Conservation (phyloP, 2,329 filamentous ascomycete species). For the Ascochyta clinopodiicola region DNA sequence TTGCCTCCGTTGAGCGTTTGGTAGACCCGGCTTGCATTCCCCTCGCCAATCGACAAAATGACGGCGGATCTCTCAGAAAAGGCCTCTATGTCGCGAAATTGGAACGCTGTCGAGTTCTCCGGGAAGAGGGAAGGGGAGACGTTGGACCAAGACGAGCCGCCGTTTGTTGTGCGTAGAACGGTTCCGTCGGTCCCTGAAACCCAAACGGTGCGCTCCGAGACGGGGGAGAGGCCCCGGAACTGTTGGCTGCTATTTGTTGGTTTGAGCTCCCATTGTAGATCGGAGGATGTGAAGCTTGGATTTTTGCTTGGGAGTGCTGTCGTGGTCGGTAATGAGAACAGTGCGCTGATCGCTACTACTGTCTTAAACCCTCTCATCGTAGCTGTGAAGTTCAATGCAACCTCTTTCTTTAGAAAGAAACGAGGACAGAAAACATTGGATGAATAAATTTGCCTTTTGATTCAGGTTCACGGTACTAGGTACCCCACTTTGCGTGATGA, state of each 20-base stretch:
- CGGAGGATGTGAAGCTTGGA: neutral
- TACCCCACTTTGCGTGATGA: conserved; percentile 8
- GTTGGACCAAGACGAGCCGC: conserved; percentile 33
- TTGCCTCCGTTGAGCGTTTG: conserved; percentile 29
- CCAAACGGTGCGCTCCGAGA: conserved; percentile 29
- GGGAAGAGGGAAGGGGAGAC: conserved; percentile 29
- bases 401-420: too few species aligned
- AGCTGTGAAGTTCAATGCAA: neutral
- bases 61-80: conserved; percentile 29
- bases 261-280: conserved; percentile 28
- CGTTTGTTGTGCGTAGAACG: conserved; percentile 33
- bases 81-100: conserved; percentile 41
- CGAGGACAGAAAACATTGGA: too few species aligned
- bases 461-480: neutral
- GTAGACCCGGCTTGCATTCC: conserved; percentile 32
- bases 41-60: conserved; percentile 35
- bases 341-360: neutral
- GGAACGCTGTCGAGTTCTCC: conserved; percentile 29
- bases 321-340: neutral
- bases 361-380: neutral
- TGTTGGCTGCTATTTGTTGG: conserved; percentile 35
- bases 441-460: neutral
- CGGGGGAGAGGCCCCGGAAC: conserved; percentile 35
- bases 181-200: conserved; percentile 37
- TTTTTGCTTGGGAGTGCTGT: neutral